Evolutionary conservation across 257 asterid species (phyloP).

Genomic region (Osmanthus fragrans): DNA sequence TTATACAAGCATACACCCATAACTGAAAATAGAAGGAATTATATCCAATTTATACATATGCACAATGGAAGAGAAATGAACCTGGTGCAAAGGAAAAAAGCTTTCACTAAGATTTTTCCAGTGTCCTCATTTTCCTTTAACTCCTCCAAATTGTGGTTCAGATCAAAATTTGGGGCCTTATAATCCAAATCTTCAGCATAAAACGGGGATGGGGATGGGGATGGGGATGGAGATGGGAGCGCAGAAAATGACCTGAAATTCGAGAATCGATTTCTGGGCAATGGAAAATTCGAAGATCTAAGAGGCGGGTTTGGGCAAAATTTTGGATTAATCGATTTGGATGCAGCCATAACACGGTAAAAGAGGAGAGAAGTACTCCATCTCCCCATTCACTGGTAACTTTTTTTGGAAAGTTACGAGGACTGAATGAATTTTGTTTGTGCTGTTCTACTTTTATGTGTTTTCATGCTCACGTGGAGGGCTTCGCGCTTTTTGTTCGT

Average conservation of each 20-base stretch:
- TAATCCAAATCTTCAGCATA: no score
- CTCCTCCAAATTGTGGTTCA: no score
- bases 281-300: no score
- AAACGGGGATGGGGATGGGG: no score
- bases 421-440: not conserved
- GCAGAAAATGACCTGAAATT: no score
- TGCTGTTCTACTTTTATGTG: not conserved
- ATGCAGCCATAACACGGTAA: conserved; percentile 40
- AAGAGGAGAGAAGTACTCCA: conserved; percentile 66
- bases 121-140: conserved; percentile 43
- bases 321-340: conserved; percentile 33
- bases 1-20: not conserved
- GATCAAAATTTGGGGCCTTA: no score
- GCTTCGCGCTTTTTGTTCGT: not conserved
- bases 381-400: conserved; percentile 80
- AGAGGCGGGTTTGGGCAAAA: not conserved
- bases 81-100: conserved; percentile 91
- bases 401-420: not conserved
- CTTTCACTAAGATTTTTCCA: conserved; percentile 74
- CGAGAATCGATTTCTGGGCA: no score
- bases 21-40: not conserved
- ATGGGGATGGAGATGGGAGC: no score
- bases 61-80: conserved; percentile 24
- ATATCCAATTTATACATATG: not conserved
- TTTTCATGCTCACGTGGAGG: not conserved